A percentile compares a stretch with the other conserved stretches of the same genome.
These are phyloP conservation scores for Catenaria anguillulae DNA, from an alignment of 371 early-diverging fungal species.

Conservation along the genomic window DNA sequence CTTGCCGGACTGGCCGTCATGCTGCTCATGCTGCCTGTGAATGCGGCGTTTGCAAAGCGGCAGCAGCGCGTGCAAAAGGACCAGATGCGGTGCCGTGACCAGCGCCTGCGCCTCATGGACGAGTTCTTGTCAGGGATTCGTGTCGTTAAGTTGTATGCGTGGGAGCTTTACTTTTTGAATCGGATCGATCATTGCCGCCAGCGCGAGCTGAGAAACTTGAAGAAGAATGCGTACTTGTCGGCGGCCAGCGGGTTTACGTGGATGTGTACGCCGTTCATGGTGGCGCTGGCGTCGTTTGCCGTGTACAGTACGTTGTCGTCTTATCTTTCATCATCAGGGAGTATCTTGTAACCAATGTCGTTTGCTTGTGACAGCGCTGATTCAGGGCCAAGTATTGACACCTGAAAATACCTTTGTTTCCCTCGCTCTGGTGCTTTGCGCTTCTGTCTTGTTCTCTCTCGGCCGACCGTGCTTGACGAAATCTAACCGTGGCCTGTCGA, in stretches of 20 bases:
- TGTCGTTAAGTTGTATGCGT: slow-evolving; percentile 71
- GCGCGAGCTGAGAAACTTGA: slow-evolving; percentile 1
- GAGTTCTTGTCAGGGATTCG: slow-evolving; percentile 86
- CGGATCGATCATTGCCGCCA: background rate
- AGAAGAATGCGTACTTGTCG: slow-evolving; percentile 28
- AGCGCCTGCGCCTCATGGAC: slow-evolving; percentile 56
- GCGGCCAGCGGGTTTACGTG: slow-evolving; percentile 47
- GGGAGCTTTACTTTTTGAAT: background rate
- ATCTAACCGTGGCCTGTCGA: too few relatives aligned
- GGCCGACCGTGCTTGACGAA: too few relatives aligned
- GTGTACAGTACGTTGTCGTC: slow-evolving; percentile 33
- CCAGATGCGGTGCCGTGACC: slow-evolving; percentile 84
- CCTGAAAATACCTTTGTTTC: slow-evolving; percentile 70
- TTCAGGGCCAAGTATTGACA: slow-evolving; percentile 43
- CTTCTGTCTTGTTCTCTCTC: too few relatives aligned
- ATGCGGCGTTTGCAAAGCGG: slow-evolving; percentile 33
- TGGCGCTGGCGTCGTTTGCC: slow-evolving; percentile 68
- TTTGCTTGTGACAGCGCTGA: slow-evolving; percentile 19
- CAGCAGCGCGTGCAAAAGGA: slow-evolving; percentile 60
- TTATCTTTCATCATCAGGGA: too few relatives aligned
- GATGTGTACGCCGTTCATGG: slow-evolving; percentile 74
- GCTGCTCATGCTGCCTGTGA: slow-evolving; percentile 56
- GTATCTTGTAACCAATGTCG: too few relatives aligned
- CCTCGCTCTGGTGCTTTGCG: slow-evolving; percentile 37
- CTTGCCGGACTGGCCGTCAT: slow-evolving; percentile 80